phyloP scores from a whole-genome alignment of 169 alveolate species.

The Plasmodium falciparum region DNA sequence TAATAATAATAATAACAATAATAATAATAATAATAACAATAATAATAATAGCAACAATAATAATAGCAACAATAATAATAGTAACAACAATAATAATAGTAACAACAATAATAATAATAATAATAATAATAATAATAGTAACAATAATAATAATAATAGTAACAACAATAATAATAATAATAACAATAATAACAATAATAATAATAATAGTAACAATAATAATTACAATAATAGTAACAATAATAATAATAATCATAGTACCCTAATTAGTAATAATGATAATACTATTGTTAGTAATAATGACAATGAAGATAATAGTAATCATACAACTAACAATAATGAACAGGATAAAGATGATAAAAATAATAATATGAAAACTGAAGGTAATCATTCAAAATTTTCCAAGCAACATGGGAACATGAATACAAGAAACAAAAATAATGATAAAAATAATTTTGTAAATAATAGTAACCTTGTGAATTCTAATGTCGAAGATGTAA shows the following conservation, averaged over 20 bases:
- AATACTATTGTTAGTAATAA: background rate
- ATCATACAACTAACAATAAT: background rate
- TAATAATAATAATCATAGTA: constrained; percentile 24
- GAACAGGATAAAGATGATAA: background rate
- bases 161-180: background rate
- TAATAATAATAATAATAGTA: background rate
- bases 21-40: constrained; percentile 17
- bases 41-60: constrained; percentile 10
- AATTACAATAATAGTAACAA: background rate
- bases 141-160: background rate
- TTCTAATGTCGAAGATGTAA: background rate
- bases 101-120: background rate
- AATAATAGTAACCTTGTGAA: background rate
- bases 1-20: background rate
- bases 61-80: constrained; percentile 24
- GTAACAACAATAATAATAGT: background rate
- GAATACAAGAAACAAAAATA: background rate
- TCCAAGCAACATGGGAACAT: background rate
- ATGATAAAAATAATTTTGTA: too few species aligned
- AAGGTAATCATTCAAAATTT: too few species aligned
- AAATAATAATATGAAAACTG: background rate
- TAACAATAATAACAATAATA: background rate
- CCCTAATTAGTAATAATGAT: background rate
- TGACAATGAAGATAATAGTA: constrained; percentile 6
- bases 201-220: background rate